Conservation (phyloP, 2,329 filamentous ascomycete genomes). For the Diplodia scrobiculata region DNA sequence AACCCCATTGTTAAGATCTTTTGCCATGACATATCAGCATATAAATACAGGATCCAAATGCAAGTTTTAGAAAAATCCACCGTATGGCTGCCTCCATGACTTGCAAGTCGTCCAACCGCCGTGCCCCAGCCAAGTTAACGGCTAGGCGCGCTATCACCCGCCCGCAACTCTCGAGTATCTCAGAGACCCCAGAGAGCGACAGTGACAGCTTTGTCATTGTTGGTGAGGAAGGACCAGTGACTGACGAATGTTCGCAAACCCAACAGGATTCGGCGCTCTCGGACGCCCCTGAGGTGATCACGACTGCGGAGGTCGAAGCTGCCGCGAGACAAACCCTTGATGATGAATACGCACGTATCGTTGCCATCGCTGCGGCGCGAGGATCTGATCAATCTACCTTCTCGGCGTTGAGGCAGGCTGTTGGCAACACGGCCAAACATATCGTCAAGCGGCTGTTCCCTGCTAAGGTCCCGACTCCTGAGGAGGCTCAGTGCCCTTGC, state of each 20-base stretch:
- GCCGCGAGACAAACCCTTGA: background rate
- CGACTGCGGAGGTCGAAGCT: background rate
- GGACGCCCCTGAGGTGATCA: background rate
- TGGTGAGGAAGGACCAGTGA: background rate
- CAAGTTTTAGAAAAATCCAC: background rate
- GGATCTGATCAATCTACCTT: background rate
- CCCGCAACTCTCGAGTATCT: too few species aligned
- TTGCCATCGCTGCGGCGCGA: background rate
- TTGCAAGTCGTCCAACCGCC: background rate
- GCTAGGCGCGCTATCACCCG: background rate
- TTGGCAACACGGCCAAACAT: background rate
- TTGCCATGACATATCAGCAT: background rate
- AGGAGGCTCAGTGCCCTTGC: conserved; percentile 3
- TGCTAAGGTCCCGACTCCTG: background rate
- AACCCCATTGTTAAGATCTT: background rate
- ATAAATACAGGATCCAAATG: background rate
- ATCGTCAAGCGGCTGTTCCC: background rate
- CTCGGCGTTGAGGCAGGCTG: background rate
- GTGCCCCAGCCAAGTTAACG: background rate
- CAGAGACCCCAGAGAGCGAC: background rate
- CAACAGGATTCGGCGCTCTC: background rate
- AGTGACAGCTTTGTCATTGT: background rate
- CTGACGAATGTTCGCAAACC: background rate
- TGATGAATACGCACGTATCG: background rate
- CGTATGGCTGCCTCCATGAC: background rate